Evolutionary conservation across 345 rosid genomes (phyloP).

Genomic region (Dimocarpus longan): DNA sequence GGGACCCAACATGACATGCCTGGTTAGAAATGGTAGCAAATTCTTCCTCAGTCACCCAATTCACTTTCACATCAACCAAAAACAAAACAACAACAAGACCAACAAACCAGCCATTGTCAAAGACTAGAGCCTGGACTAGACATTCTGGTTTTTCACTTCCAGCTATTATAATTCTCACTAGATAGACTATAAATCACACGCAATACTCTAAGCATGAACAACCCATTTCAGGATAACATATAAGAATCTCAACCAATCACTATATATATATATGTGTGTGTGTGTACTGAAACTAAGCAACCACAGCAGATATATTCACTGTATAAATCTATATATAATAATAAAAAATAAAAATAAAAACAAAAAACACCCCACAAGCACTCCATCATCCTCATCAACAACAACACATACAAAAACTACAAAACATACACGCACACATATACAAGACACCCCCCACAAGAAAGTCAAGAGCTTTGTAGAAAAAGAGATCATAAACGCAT

Average conservation of each 20-base stretch:
- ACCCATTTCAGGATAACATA: conserved; percentile 6
- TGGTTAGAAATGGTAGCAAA: background rate
- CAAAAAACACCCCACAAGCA: background rate
- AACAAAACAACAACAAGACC: background rate
- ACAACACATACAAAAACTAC: background rate
- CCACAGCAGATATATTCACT: too few relatives aligned
- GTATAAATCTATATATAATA: conserved; percentile 3
- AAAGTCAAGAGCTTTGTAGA: background rate
- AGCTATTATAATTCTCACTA: background rate
- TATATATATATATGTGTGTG: background rate
- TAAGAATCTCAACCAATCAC: background rate
- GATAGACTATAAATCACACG: background rate
- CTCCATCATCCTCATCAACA: background rate
- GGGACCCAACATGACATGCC: background rate
- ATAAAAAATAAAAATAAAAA: background rate
- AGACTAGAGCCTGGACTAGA: background rate
- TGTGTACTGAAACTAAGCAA: too few relatives aligned
- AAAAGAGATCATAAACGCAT: background rate
- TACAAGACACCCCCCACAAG: background rate
- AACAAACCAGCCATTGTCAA: too few relatives aligned
- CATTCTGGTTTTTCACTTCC: background rate
- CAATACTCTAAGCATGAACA: background rate
- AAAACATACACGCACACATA: background rate
- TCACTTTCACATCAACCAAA: background rate
- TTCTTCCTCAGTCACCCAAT: background rate